Conservation (phyloP, 2,329 filamentous ascomycete species). For the Capronia epimyces region DNA sequence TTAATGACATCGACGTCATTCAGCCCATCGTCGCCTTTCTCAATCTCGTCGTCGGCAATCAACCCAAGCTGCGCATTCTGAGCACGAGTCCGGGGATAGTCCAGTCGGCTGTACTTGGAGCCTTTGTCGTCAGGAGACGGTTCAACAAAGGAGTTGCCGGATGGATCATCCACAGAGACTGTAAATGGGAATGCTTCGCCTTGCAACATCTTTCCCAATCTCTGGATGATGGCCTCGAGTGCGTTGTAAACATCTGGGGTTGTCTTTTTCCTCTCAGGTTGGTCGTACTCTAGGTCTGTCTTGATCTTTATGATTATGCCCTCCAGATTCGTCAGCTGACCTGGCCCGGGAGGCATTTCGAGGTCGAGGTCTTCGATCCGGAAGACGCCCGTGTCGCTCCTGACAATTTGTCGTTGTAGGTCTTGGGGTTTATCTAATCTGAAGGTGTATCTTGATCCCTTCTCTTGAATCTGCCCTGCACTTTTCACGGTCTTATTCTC, state of each 20-base stretch:
- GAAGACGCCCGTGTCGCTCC: conserved; percentile 80
- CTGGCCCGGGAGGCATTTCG: conserved; percentile 84
- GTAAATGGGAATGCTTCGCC: conserved; percentile 81
- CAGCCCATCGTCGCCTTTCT: conserved; percentile 48
- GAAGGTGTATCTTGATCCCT: conserved; percentile 77
- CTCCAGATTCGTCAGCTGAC: conserved; percentile 90
- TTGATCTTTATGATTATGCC: conserved; percentile 74
- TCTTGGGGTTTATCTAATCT: conserved; percentile 68
- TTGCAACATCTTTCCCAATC: conserved; percentile 68
- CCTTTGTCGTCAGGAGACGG: conserved; percentile 69
- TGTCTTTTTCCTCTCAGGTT: conserved; percentile 72
- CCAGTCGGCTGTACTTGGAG: conserved; percentile 83
- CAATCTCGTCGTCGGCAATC: conserved; percentile 41
- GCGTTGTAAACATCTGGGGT: conserved; percentile 73
- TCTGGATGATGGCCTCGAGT: conserved; percentile 68
- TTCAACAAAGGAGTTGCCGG: conserved; percentile 94
- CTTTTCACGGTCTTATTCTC: conserved; percentile 92
- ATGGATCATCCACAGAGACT: conserved; percentile 79
- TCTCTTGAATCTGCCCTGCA: conserved; percentile 84
- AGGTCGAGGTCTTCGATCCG: conserved; percentile 87
- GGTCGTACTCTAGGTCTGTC: conserved; percentile 73
- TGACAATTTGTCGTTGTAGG: conserved; percentile 81
- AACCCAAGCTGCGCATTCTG: conserved; percentile 86
- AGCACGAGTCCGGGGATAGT: conserved; percentile 74
- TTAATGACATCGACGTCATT: conserved; percentile 78